Conservation (phyloP, 768 basidiomycete species). For the Trametes cubensis region DNA sequence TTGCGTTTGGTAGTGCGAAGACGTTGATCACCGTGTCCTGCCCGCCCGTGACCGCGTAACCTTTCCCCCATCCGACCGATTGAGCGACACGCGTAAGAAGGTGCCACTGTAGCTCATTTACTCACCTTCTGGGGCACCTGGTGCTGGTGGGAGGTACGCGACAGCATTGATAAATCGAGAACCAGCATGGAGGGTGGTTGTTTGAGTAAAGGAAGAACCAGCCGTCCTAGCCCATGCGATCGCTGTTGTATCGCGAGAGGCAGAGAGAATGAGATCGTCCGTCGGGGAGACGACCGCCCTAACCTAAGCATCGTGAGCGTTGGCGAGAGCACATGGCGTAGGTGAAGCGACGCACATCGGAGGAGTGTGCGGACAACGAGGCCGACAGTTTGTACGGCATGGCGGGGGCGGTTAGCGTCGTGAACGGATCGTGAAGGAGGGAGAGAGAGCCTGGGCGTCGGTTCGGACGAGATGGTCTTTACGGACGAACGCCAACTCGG, state of each 20-base stretch:
- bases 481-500: constrained; percentile 14
- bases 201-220: constrained; percentile 54
- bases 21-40: constrained; percentile 89
- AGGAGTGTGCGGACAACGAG: constrained; percentile 66
- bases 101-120: constrained; percentile 15
- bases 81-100: constrained; percentile 5
- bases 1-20: constrained; percentile 62
- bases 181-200: constrained; percentile 61
- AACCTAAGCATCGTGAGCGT: constrained; percentile 56
- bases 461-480: constrained; percentile 22
- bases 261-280: constrained; percentile 79
- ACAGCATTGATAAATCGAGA: constrained; percentile 81
- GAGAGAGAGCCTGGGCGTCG: constrained; percentile 23
- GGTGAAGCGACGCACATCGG: constrained; percentile 59
- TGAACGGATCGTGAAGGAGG: constrained; percentile 24
- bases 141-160: constrained; percentile 70
- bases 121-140: constrained; percentile 72
- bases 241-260: constrained; percentile 89
- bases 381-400: constrained; percentile 84
- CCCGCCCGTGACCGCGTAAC: constrained; percentile 84
- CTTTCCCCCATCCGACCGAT: constrained; percentile 34
- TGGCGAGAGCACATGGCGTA: constrained; percentile 17
- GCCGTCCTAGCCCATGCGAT: constrained; percentile 76
- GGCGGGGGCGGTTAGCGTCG: constrained; percentile 19
- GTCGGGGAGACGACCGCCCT: constrained; percentile 79